Evolutionary conservation across 371 early-diverging fungal genomes (phyloP).

Genomic region (Actinomortierella ambigua): DNA sequence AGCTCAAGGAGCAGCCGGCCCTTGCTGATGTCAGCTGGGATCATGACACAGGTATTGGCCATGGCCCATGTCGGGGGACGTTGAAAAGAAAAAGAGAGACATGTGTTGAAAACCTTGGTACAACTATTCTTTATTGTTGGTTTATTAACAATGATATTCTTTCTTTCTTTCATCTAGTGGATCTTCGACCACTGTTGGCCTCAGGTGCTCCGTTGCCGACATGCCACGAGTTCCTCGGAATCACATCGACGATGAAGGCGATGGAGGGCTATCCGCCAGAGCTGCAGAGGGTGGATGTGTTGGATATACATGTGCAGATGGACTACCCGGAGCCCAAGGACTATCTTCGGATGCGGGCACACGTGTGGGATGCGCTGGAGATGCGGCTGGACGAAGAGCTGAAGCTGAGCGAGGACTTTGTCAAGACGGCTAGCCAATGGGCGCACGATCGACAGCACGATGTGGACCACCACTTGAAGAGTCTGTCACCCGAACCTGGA

Average conservation of each 20-base stretch:
- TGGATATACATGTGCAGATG: constrained; percentile 27
- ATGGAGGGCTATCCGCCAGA: constrained; percentile 14
- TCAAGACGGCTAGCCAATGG: too few relatives aligned
- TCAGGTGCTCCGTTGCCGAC: constrained; percentile 23
- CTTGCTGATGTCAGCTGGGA: constrained; percentile 29
- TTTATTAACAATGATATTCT: too few relatives aligned
- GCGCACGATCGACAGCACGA: too few relatives aligned
- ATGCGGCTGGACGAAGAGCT: constrained; percentile 28
- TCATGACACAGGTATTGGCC: constrained; percentile 25
- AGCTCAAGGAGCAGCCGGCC: constrained; percentile 25
- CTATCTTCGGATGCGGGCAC: constrained; percentile 16
- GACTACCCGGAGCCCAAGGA: constrained; percentile 11
- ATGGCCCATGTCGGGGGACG: background rate
- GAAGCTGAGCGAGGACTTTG: constrained; percentile 27
- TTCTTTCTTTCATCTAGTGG: constrained; percentile 18
- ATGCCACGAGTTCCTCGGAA: constrained; percentile 34
- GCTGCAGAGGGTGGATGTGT: constrained; percentile 25
- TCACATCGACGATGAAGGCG: constrained; percentile 22
- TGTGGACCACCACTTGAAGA: too few relatives aligned
- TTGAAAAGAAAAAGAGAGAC: too few relatives aligned
- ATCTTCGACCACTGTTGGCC: constrained; percentile 25
- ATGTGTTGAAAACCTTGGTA: too few relatives aligned
- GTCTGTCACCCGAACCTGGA: too few relatives aligned
- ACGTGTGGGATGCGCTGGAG: constrained; percentile 37
- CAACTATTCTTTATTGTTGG: constrained; percentile 1